A percentile compares a stretch with the other conserved stretches of the same genome.
These are phyloP conservation scores for Eucommia ulmoides DNA, from an alignment of 257 asterid genomes.

Conservation along the genomic window DNA sequence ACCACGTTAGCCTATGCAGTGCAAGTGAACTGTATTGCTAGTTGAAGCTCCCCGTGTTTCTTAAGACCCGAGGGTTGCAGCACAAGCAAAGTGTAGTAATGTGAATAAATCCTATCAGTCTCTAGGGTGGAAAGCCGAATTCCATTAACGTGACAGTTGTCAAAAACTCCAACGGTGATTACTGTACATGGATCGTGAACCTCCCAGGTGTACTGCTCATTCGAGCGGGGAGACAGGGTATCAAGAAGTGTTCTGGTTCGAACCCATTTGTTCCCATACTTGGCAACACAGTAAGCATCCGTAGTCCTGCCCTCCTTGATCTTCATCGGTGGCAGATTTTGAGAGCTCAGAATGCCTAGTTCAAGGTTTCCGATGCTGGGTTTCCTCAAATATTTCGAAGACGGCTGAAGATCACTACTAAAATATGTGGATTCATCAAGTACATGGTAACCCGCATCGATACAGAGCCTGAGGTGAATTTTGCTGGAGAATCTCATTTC, in stretches of 20 bases:
- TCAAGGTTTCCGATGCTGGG: constrained; percentile 72
- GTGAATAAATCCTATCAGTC: constrained; percentile 66
- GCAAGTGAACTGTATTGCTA: constrained; percentile 85
- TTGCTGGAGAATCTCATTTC: constrained; percentile 77
- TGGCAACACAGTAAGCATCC: constrained; percentile 87
- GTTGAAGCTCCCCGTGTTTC: constrained; percentile 81
- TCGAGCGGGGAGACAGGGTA: constrained; percentile 69
- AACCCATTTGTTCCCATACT: constrained; percentile 95
- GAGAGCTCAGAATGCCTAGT: constrained; percentile 70
- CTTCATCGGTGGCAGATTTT: constrained; percentile 67
- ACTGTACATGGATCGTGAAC: constrained; percentile 82
- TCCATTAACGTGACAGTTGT: constrained; percentile 62
- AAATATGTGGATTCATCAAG: constrained; percentile 76
- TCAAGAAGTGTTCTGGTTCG: constrained; percentile 79
- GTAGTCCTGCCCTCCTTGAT: constrained; percentile 62
- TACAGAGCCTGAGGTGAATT: constrained; percentile 45
- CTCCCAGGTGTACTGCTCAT: constrained; percentile 98
- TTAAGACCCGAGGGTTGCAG: constrained; percentile 64
- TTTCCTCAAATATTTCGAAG: constrained; percentile 56
- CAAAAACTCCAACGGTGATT: constrained; percentile 76
- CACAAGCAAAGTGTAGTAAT: constrained; percentile 65
- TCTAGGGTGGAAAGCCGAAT: constrained; percentile 79
- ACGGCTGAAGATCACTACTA: constrained; percentile 80
- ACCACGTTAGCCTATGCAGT: constrained; percentile 79
- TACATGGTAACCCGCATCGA: constrained; percentile 85